Conservation (phyloP, 2,329 filamentous ascomycete species). For the Leptographium flavum region DNA sequence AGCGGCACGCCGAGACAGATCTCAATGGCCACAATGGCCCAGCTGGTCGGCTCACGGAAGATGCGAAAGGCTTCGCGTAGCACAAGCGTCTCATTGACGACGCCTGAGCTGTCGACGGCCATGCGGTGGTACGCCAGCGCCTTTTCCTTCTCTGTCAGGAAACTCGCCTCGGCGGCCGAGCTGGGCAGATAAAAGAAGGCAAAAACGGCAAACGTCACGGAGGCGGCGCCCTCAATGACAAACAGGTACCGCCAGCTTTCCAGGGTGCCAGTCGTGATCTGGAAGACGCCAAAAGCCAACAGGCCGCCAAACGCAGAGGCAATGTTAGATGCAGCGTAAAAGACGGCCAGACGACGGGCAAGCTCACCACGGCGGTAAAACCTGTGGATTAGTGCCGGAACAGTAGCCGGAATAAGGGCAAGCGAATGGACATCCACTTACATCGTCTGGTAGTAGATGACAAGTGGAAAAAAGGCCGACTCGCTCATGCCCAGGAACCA, state of each 20-base stretch:
- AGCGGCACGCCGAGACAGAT: conserved; percentile 45
- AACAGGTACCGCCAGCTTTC: conserved; percentile 35
- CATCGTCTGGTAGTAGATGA: conserved; percentile 37
- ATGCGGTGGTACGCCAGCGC: conserved; percentile 59
- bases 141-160: conserved; percentile 52
- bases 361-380: conserved; percentile 62
- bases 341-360: conserved; percentile 54
- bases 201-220: conserved; percentile 47
- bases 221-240: conserved; percentile 39
- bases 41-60: conserved; percentile 34
- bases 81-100: conserved; percentile 37
- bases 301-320: conserved; percentile 11
- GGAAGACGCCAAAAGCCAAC: conserved; percentile 31
- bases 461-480: conserved; percentile 13
- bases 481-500: conserved; percentile 52
- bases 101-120: conserved; percentile 57
- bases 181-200: conserved; percentile 56
- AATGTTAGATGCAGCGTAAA: conserved; percentile 21
- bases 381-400: conserved; percentile 15
- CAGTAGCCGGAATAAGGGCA: neutral
- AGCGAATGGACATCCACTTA: conserved; percentile 22
- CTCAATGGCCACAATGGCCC: conserved; percentile 36
- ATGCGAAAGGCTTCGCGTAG: conserved; percentile 35
- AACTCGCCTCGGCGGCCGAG: conserved; percentile 43
- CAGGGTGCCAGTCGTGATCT: conserved; percentile 24